phyloP scores from a whole-genome alignment of 495 filamentous ascomycete genomes.

The Cairneyella variabilis region DNA sequence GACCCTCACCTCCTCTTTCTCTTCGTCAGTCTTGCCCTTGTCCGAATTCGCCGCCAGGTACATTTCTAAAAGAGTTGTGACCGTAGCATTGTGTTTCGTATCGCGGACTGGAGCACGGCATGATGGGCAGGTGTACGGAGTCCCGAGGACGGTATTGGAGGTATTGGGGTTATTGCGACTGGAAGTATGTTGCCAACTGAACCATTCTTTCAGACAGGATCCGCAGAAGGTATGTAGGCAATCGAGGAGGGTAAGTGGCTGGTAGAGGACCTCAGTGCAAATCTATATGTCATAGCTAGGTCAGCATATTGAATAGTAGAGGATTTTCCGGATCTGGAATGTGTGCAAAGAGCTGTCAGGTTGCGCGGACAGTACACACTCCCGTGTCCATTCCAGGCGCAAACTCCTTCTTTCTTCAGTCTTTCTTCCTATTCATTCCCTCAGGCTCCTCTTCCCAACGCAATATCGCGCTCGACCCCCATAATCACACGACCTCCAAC shows the following conservation, averaged over 20 bases:
- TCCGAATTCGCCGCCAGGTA: constrained; percentile 71
- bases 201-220: constrained; percentile 93
- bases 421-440: no score
- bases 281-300: constrained; percentile 55
- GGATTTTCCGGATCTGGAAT: background rate
- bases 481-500: background rate
- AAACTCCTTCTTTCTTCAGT: no score
- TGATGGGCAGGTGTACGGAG: constrained; percentile 80
- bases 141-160: constrained; percentile 34
- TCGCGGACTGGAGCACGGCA: constrained; percentile 83
- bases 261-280: constrained; percentile 92
- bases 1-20: constrained; percentile 65
- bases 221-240: constrained; percentile 98
- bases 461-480: no score
- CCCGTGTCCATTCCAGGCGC: no score
- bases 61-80: constrained; percentile 81
- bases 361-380: no score
- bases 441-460: no score
- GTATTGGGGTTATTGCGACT: constrained; percentile 33
- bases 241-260: constrained; percentile 92
- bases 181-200: constrained; percentile 55
- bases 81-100: constrained; percentile 78
- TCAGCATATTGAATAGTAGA: constrained; percentile 10
- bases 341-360: background rate
- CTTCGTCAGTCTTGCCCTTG: constrained; percentile 56